Evolutionary conservation across 148 eudicot genomes (phyloP).

Genomic region (Rhododendron mucronatum): DNA sequence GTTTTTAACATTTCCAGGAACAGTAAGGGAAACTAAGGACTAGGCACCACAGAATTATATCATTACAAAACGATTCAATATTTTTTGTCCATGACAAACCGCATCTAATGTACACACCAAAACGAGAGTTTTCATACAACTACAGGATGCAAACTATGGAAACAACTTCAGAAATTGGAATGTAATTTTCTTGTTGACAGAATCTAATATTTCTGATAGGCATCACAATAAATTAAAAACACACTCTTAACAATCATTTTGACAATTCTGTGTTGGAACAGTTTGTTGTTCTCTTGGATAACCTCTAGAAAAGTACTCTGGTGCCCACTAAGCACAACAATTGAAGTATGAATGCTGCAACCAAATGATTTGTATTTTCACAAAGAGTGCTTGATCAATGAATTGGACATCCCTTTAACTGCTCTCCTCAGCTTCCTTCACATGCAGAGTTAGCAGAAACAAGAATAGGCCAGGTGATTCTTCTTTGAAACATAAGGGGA

Average conservation of each 20-base stretch:
- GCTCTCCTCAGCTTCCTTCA: background rate
- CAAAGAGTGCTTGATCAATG: background rate
- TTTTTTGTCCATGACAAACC: background rate
- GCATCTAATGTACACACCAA: background rate
- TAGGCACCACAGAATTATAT: background rate
- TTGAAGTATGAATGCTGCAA: background rate
- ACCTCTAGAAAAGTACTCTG: background rate
- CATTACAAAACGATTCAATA: background rate
- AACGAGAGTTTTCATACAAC: background rate
- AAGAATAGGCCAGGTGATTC: slow-evolving; percentile 28
- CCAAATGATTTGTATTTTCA: background rate
- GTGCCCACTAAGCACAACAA: background rate
- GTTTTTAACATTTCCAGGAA: background rate
- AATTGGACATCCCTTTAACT: background rate
- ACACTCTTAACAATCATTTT: background rate
- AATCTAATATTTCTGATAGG: background rate
- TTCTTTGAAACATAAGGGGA: slow-evolving; percentile 24
- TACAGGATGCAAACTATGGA: background rate
- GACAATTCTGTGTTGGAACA: background rate
- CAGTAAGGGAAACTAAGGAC: background rate
- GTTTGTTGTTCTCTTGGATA: background rate
- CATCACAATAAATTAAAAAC: background rate
- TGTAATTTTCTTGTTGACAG: background rate
- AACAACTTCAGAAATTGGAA: background rate
- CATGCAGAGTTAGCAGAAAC: slow-evolving; percentile 22